Evolutionary conservation across 805 yeast genomes (phyloP).

Genomic region (Ogataea sp.): DNA sequence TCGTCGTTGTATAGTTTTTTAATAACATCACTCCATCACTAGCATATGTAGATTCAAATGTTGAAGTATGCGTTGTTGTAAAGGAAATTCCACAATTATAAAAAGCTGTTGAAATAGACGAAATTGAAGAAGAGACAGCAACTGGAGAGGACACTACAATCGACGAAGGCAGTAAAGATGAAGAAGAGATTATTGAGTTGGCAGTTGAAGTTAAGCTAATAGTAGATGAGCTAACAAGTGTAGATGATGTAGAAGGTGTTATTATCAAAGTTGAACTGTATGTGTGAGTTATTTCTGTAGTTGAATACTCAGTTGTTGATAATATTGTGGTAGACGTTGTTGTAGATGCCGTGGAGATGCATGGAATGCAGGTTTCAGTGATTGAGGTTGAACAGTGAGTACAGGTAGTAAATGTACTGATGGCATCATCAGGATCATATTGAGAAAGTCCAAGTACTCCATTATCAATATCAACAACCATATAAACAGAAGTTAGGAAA

Average conservation of each 20-base stretch:
- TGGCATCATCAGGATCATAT: constrained; percentile 20
- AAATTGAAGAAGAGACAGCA: constrained; percentile 3
- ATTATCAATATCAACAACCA: constrained; percentile 57
- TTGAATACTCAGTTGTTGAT: no score
- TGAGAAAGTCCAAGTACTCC: constrained; percentile 50
- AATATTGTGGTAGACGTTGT: constrained; percentile 8
- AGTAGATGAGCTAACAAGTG: neutral
- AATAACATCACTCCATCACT: no score
- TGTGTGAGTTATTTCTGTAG: neutral
- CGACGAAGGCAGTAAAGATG: constrained; percentile 1
- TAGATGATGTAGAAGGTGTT: neutral
- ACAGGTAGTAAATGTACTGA: constrained; percentile 11
- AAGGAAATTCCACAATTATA: no score
- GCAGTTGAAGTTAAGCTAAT: neutral
- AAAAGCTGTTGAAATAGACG: no score
- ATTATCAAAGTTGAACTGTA: no score
- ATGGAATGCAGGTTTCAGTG: constrained; percentile 10
- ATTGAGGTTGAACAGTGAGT: constrained; percentile 1
- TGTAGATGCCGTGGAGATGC: constrained; percentile 5
- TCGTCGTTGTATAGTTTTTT: no score
- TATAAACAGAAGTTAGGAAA: constrained; percentile 54
- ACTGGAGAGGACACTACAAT: constrained; percentile 1
- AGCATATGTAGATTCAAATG: neutral
- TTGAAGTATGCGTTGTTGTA: neutral
- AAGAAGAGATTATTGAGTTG: neutral